Conservation (phyloP, 1,284 basidiomycete species). For the Schizophyllum amplum region DNA sequence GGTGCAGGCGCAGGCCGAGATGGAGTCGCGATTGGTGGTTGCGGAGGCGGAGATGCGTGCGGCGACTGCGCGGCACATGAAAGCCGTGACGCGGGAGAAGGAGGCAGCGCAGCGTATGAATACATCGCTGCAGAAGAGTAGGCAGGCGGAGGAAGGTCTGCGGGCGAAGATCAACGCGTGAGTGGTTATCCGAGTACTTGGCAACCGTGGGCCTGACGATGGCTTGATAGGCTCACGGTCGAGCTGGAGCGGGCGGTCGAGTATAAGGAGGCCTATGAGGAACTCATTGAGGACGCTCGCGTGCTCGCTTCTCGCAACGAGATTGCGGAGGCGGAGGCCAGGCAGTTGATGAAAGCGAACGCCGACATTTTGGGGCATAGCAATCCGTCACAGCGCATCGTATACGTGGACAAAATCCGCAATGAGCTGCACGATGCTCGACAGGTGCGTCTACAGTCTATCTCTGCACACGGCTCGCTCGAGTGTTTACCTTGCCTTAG, state of each 20-base stretch:
- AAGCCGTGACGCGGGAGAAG: constrained; percentile 35
- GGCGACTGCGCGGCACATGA: constrained; percentile 23
- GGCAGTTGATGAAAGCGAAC: constrained; percentile 61
- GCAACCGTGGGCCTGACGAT: neutral
- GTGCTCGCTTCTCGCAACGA: constrained; percentile 55
- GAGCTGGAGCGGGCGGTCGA: constrained; percentile 51
- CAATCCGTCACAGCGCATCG: constrained; percentile 28
- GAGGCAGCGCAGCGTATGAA: constrained; percentile 39
- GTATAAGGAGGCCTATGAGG: constrained; percentile 61
- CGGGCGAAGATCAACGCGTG: constrained; percentile 56
- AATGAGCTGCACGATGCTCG: constrained; percentile 50
- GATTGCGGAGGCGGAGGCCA: constrained; percentile 65
- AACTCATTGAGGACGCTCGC: constrained; percentile 48
- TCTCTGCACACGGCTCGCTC: too few relatives aligned
- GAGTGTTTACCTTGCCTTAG: constrained; percentile 29
- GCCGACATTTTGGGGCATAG: constrained; percentile 51
- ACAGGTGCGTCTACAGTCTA: constrained; percentile 32
- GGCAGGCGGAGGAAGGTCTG: constrained; percentile 55
- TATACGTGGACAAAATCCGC: constrained; percentile 53
- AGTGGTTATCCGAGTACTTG: constrained; percentile 17
- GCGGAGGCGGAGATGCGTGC: constrained; percentile 21
- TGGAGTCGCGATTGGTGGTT: neutral
- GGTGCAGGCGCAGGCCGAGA: neutral
- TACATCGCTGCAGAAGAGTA: constrained; percentile 40
- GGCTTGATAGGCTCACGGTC: constrained; percentile 37